A percentile compares a stretch with the other conserved stretches of the same genome.
phyloP scores from a whole-genome alignment of 208 protist species.

The Trypanosoma platydactyli region DNA sequence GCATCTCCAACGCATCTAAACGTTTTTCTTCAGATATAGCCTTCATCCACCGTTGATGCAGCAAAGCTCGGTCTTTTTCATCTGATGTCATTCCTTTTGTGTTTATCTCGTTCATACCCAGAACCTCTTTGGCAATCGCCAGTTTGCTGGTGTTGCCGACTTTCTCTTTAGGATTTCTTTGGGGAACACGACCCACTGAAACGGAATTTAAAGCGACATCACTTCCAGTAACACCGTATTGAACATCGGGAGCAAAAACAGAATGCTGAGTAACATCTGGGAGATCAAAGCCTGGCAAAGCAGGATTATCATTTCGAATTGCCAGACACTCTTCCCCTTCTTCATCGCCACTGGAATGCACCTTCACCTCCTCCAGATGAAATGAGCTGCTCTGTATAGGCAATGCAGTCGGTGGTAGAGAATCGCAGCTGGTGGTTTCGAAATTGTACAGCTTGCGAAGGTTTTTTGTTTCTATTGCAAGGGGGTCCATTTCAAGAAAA shows the following conservation, averaged over 20 bases:
- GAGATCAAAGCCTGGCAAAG: no score
- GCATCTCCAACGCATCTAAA: conserved; percentile 47
- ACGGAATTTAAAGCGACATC: not conserved
- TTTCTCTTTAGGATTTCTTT: conserved; percentile 14
- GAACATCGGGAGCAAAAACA: conserved; percentile 25
- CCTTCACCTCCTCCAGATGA: conserved; percentile 19
- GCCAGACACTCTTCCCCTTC: not conserved
- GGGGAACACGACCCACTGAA: not conserved
- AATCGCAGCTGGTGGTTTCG: conserved; percentile 3
- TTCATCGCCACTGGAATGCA: conserved; percentile 27
- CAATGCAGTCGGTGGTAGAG: not conserved
- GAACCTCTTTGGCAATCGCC: conserved; percentile 38
- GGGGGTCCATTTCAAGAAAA: conserved; percentile 19
- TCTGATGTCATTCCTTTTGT: conserved; percentile 43
- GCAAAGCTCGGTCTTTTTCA: conserved; percentile 36
- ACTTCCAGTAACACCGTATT: not conserved
- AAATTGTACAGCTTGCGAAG: conserved; percentile 56
- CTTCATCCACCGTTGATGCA: conserved; percentile 71
- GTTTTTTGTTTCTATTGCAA: conserved; percentile 19
- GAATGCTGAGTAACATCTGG: conserved; percentile 6
- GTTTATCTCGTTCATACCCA: conserved; percentile 46
- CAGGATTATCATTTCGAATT: not conserved
- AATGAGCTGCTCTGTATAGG: not conserved
- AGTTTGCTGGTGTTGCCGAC: conserved; percentile 22
- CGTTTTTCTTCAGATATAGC: conserved; percentile 64